A percentile compares a stretch with the other conserved stretches of the same genome.
Conservation (phyloP, 2,329 filamentous ascomycete species). For the Alternaria infectoria region DNA sequence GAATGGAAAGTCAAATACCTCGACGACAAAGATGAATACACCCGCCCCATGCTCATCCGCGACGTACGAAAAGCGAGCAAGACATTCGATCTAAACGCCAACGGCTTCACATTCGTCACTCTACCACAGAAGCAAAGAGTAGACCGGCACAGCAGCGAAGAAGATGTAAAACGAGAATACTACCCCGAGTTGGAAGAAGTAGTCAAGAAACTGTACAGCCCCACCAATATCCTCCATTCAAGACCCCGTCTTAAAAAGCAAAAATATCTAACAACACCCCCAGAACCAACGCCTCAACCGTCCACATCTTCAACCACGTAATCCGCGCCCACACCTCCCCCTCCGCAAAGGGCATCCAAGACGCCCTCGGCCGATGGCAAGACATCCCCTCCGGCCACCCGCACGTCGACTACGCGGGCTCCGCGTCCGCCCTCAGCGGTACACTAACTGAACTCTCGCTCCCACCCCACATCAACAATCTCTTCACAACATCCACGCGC, state of each 20-base stretch:
- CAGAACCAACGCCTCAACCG: conserved; percentile 23
- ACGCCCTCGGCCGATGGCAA: conserved; percentile 54
- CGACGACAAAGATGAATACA: conserved; percentile 15
- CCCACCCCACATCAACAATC: conserved; percentile 7
- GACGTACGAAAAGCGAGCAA: conserved; percentile 53
- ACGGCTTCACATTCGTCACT: conserved; percentile 39
- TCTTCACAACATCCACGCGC: conserved; percentile 17
- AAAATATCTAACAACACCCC: neutral
- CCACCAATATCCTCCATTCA: neutral
- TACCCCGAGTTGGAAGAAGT: conserved; percentile 23
- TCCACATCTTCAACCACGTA: conserved; percentile 45
- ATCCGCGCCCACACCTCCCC: conserved; percentile 56
- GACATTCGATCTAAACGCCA: conserved; percentile 46
- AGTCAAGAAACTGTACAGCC: conserved; percentile 15
- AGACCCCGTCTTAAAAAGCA: neutral
- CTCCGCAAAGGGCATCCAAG: conserved; percentile 48
- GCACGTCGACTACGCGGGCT: conserved; percentile 29
- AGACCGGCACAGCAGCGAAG: conserved; percentile 11
- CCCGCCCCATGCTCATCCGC: conserved; percentile 41
- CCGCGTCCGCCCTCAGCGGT: conserved; percentile 9
- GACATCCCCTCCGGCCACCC: conserved; percentile 28
- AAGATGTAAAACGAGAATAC: conserved; percentile 20
- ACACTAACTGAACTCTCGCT: conserved; percentile 25
- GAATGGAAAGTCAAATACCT: conserved; percentile 21
- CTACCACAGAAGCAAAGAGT: conserved; percentile 9